Evolutionary conservation across 2,329 filamentous ascomycete genomes (phyloP).

Genomic region (Ophiostoma ulmi): DNA sequence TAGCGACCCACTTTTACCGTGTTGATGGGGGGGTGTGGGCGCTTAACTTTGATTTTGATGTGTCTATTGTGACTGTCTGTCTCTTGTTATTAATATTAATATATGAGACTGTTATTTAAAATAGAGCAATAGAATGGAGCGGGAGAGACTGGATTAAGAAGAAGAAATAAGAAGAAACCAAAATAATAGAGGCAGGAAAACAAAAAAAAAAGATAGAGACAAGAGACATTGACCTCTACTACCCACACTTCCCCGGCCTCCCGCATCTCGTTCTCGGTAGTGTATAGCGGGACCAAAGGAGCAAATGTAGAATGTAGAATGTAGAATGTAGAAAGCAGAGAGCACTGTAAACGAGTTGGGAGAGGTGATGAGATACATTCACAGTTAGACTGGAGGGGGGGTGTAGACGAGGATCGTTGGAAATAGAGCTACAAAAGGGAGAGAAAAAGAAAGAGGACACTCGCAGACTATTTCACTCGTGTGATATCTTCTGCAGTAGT

Average conservation of each 20-base stretch:
- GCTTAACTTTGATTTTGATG: neutral
- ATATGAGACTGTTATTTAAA: neutral
- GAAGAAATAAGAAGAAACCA: neutral
- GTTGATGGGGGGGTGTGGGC: constrained; percentile 11
- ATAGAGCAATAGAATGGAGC: neutral
- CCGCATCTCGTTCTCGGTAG: neutral
- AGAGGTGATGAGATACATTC: neutral
- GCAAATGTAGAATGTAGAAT: neutral
- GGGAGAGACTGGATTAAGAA: neutral
- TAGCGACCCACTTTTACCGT: neutral
- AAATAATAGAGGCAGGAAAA: neutral
- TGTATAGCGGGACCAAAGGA: neutral
- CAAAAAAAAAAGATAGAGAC: too few relatives aligned
- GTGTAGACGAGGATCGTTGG: neutral
- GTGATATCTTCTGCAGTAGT: constrained; percentile 4
- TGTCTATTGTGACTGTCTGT: neutral
- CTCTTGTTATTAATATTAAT: neutral
- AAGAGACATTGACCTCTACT: neutral
- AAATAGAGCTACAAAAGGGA: neutral
- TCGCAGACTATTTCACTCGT: neutral
- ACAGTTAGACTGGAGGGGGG: neutral
- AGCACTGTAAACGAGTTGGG: too few relatives aligned
- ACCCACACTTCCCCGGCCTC: constrained; percentile 1
- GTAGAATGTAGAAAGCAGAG: neutral
- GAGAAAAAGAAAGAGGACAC: neutral